These are phyloP conservation scores for Favolaschia claudopus DNA, from an alignment of 768 basidiomycete genomes.

Conservation along the genomic window DNA sequence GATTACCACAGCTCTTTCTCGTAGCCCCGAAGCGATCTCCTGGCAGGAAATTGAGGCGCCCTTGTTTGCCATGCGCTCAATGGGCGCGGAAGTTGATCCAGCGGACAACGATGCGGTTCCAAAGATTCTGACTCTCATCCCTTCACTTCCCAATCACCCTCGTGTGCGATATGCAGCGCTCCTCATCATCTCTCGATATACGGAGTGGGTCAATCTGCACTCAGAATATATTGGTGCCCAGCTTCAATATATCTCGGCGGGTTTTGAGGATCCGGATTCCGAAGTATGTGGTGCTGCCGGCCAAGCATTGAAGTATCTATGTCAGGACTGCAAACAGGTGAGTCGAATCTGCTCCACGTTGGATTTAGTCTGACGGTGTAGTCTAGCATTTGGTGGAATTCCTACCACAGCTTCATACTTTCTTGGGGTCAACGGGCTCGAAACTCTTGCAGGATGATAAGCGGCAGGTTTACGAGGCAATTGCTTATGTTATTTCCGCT, in stretches of 20 bases:
- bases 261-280: slow-evolving; percentile 81
- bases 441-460: slow-evolving; percentile 88
- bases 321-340: slow-evolving; percentile 94
- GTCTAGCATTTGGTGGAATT: slow-evolving; percentile 89
- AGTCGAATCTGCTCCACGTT: slow-evolving; percentile 19
- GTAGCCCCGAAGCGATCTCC: slow-evolving; percentile 60
- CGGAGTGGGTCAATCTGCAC: slow-evolving; percentile 94
- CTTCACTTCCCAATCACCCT: slow-evolving; percentile 88
- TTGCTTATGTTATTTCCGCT: slow-evolving; percentile 91
- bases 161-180: slow-evolving; percentile 94
- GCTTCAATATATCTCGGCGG: slow-evolving; percentile 89
- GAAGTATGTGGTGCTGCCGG: slow-evolving; percentile 95
- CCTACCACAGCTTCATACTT: slow-evolving; percentile 89
- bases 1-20: slow-evolving; percentile 76
- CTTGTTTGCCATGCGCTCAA: slow-evolving; percentile 95
- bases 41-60: slow-evolving; percentile 99
- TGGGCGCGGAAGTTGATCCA: slow-evolving; percentile 93
- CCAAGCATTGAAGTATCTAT: slow-evolving; percentile 95
- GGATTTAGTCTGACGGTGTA: not conserved
- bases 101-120: slow-evolving; percentile 88
- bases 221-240: slow-evolving; percentile 86
- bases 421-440: slow-evolving; percentile 79
- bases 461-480: slow-evolving; percentile 93
- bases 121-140: slow-evolving; percentile 94
- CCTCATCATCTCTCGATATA: slow-evolving; percentile 94